phyloP scores from a whole-genome alignment of 768 basidiomycete genomes.

The Tulasnella sp. region DNA sequence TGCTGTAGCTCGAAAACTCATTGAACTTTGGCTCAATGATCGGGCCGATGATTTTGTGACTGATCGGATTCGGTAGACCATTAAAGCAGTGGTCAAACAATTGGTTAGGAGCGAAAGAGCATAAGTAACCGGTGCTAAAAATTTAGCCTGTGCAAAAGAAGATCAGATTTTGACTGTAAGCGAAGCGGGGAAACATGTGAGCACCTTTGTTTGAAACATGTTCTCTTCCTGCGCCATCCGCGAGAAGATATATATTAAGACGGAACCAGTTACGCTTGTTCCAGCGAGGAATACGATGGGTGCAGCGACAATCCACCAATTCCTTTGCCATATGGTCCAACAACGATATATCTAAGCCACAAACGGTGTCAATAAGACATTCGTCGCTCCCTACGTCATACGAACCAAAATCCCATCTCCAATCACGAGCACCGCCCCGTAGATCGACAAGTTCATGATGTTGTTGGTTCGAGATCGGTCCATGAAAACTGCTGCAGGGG shows the following conservation, averaged over 20 bases:
- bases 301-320: background rate
- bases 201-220: too few species aligned
- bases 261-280: background rate
- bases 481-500: background rate
- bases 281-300: background rate
- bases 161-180: background rate
- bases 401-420: background rate
- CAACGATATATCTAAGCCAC: background rate
- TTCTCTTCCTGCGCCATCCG: too few species aligned
- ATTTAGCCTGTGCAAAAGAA: background rate
- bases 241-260: background rate
- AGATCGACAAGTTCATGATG: background rate
- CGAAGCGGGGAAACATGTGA: too few species aligned
- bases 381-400: background rate
- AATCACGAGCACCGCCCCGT: background rate
- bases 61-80: background rate
- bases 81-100: background rate
- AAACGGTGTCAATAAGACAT: background rate
- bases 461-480: background rate
- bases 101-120: background rate
- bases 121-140: background rate
- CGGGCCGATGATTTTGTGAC: too few species aligned
- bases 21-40: background rate
- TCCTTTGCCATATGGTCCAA: background rate
- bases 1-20: background rate